phyloP scores from a whole-genome alignment of 2,329 filamentous ascomycete genomes.

The Aspergillus sp. region DNA sequence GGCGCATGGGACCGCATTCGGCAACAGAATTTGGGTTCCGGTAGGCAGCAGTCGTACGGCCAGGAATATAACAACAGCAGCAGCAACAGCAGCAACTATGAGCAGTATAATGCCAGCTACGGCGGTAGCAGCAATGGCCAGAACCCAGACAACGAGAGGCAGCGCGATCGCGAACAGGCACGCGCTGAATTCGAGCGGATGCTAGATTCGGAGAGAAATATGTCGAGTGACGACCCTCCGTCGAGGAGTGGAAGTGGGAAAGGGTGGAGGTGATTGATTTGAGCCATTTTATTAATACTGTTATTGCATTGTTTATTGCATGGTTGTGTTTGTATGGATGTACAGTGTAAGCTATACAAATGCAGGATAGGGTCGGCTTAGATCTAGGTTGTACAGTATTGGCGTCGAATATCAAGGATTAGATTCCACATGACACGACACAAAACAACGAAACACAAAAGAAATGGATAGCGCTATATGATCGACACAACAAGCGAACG shows the following conservation, averaged over 20 bases:
- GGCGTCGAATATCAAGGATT: constrained; percentile 3
- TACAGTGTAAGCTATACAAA: too few relatives aligned
- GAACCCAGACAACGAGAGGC: constrained; percentile 11
- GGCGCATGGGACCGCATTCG: constrained; percentile 35
- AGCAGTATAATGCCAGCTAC: constrained; percentile 1
- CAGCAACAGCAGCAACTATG: not conserved
- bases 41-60: too few relatives aligned
- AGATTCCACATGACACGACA: constrained; percentile 3
- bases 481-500: too few relatives aligned
- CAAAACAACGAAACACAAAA: constrained; percentile 1
- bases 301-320: too few relatives aligned
- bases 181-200: constrained; percentile 38
- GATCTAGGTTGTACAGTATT: not conserved
- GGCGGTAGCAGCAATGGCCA: not conserved
- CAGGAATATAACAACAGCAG: too few relatives aligned
- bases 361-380: not conserved
- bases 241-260: constrained; percentile 5
- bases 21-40: constrained; percentile 14
- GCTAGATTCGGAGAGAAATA: constrained; percentile 34
- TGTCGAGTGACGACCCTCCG: constrained; percentile 9
- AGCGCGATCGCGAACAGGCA: constrained; percentile 29
- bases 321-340: too few relatives aligned
- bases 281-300: constrained; percentile 1
- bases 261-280: constrained; percentile 14
- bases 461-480: too few relatives aligned